A percentile compares a stretch with the other conserved stretches of the same genome.
Conservation (phyloP, 2,329 filamentous ascomycete species). For the Aspergillus vadensis region DNA sequence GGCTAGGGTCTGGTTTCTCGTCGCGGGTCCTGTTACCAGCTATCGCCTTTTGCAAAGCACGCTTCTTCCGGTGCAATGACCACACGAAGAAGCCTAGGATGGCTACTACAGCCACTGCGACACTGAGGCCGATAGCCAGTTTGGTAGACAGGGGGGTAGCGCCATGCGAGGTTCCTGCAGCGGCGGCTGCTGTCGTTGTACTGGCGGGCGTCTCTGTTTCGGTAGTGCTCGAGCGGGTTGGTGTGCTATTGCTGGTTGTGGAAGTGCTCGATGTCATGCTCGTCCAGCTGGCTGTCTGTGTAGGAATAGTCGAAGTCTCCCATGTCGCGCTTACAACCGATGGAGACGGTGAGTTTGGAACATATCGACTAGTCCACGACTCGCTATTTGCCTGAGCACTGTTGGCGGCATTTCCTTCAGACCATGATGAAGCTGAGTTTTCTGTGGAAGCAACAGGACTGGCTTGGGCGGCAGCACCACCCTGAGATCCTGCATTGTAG, state of each 20-base stretch:
- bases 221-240: background rate
- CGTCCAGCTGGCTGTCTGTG: background rate
- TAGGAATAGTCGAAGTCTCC: background rate
- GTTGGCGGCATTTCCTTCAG: background rate
- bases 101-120: background rate
- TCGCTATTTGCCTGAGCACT: background rate
- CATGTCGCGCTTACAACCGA: background rate
- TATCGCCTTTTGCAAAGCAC: background rate
- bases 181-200: background rate
- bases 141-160: background rate
- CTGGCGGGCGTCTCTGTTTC: too few relatives aligned
- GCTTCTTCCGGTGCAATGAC: constrained; percentile 4
- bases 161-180: background rate
- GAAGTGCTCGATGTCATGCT: background rate
- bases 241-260: background rate
- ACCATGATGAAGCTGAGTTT: background rate
- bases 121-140: background rate
- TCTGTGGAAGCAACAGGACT: background rate
- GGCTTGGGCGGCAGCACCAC: background rate
- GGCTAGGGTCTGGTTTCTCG: background rate
- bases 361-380: background rate
- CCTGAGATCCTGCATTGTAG: background rate
- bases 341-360: background rate
- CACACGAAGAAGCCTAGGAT: background rate
- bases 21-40: background rate